Conservation (phyloP, 352 stramenopile genomes). For the Globisporangium apiculatum region DNA sequence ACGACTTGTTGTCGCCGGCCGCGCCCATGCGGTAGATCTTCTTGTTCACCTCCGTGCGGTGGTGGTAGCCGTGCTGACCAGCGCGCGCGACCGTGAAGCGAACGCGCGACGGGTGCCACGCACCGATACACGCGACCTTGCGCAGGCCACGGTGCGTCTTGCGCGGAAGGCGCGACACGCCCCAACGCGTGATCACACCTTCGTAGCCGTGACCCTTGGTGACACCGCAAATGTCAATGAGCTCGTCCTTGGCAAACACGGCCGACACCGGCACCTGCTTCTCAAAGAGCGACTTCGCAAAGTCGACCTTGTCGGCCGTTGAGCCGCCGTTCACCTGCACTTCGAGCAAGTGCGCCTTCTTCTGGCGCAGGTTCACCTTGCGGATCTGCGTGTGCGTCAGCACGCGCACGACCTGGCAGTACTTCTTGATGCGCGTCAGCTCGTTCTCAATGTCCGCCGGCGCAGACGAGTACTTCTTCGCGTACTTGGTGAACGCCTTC, state of each 20-base stretch:
- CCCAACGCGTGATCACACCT: conserved; percentile 99
- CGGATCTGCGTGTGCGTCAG: conserved; percentile 99
- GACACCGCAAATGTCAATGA: conserved; percentile 98
- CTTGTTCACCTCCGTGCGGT: conserved; percentile 99
- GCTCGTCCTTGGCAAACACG: conserved; percentile 96
- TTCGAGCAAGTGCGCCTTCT: conserved; percentile 99
- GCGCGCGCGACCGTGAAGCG: conserved; percentile 97
- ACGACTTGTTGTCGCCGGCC: conserved; percentile 90
- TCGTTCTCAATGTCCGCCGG: conserved; percentile 93
- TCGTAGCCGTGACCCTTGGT: conserved; percentile 99
- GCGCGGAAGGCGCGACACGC: conserved; percentile 97
- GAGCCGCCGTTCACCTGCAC: conserved; percentile 99
- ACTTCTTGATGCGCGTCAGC: conserved; percentile 99
- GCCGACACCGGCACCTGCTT: conserved; percentile 97
- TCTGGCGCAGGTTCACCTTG: conserved; percentile 99
- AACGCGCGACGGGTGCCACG: conserved; percentile 99
- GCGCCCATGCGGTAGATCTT: conserved; percentile 99
- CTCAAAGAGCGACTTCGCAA: conserved; percentile 98
- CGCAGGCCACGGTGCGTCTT: conserved; percentile 99
- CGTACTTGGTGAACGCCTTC: conserved; percentile 99
- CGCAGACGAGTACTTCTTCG: conserved; percentile 98
- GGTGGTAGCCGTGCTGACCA: conserved; percentile 99
- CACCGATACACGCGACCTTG: conserved; percentile 99
- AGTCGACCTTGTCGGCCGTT: conserved; percentile 98
- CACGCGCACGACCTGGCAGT: conserved; percentile 99